Base-by-base conservation (phyloP, 2,329 filamentous ascomycete species). In the Aspergillus novofumigatus region DNA sequence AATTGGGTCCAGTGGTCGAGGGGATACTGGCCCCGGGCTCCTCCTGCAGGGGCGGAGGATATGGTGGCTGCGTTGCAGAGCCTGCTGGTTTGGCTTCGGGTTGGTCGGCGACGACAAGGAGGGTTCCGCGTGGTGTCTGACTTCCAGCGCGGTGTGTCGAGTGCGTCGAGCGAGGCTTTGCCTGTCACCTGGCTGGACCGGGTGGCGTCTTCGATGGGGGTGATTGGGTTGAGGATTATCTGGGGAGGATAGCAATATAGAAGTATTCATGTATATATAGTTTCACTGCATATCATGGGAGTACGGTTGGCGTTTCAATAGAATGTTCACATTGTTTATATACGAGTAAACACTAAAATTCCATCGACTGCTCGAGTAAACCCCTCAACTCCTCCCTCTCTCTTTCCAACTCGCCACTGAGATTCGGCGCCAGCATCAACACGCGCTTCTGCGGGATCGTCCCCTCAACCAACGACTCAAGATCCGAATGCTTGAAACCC, bases 381-480 rank as follows among this genome's bases (percentile, higher is more conserved):
- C 70, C 73, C 60, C 85, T 81, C 66, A 94, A 73, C 75, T 92
- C 87, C 55, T 90, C 88, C 72, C 83, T 86, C 74, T 93, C 89
- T 50, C 81, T 78, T 66, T 87, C 80, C 49, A 90, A 73, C 68
- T 92, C 88, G 63, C 82, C 83, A 42, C 84, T 85, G 67, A 99
- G 74, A 26, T 84, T 92, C 0, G 94, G 95, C 29, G 94, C 94
- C 60, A 99, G 77, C 88, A 92, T 94, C 68, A 99, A 73, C 55
- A 99, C 95, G 63, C 94, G 81, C 55, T 86, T 86, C 78, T 99
- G 94, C 4, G 94, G 94, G 60, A 99, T 87, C 0, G 94, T 99
- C 1, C 94, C 95, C 75, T 97, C 93, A 1, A 99, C 92, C 61
- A 99, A 78, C 9, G 80, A 85, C 62, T 95, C 91, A 20, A 99